Base-by-base conservation (phyloP, 139 green algal genomes). In the Prasinococcaceae sp. region DNA sequence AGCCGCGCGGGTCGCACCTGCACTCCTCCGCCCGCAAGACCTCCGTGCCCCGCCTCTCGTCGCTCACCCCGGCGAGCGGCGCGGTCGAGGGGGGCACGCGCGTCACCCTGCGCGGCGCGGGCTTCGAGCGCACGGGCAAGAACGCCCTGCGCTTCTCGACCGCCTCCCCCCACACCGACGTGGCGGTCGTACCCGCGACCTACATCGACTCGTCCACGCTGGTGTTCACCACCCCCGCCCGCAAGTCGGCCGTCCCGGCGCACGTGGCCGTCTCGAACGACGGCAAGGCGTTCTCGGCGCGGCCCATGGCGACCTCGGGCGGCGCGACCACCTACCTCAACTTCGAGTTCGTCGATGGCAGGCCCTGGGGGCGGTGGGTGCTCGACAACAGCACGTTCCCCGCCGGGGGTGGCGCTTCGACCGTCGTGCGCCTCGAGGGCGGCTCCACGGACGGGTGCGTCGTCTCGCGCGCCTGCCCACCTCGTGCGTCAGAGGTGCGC, bases 231-330 rank as follows among this genome's bases (percentile, higher is more conserved):
- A 14, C 40, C n/a, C 40, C 40, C n/a, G 17, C n/a, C 12, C n/a
- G 40, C 8, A 14, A 47, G 17, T 24, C 40, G 40, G 40, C n/a
- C 40, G 9, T 24, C 40, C 6, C 16, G 40, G 10, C 40, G 12
- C 40, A 47, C 40, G 40, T 47, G n/a, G 10, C 40, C n/a, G 40
- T 47, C 9, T 24, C n/a, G 9, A 47, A 47, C 40, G 40, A 47
- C 16, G 40, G 40, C n/a, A 20, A 10, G 9, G 17, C 40, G 12
- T 47, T 24, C 40, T 24, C 9, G 9, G 19, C n/a, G 9, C n/a
- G 6, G n/a, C 40, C 40, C 40, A 47, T 47, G 40, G 19, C n/a
- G 40, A 47, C 40, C n/a, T 17, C 17, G n/a, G 40, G n/a, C n/a
- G 40, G 40, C n/a, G 8, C 10, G n/a, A 6, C 9, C 9, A 47